Conservation (phyloP, 768 basidiomycete species). For the Boletales sp. region DNA sequence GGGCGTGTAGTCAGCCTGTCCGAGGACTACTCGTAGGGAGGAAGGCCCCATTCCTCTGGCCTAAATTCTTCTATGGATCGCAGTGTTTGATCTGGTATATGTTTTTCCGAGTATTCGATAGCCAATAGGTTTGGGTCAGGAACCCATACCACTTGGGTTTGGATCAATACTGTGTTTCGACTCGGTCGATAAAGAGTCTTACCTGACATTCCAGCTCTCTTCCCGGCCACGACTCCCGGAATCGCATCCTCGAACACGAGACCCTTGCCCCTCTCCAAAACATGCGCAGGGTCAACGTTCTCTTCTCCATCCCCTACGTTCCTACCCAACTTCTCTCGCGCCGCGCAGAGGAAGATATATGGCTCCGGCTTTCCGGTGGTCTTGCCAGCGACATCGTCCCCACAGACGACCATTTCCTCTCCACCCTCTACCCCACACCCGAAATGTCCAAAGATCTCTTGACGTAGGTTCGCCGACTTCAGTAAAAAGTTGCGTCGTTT, state of each 20-base stretch:
- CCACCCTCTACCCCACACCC: constrained; percentile 16
- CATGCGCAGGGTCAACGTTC: constrained; percentile 32
- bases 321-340: constrained; percentile 52
- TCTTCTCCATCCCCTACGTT: constrained; percentile 50
- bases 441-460: constrained; percentile 47
- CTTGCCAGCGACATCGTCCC: constrained; percentile 56
- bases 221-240: constrained; percentile 74
- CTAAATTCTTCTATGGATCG: constrained; percentile 65
- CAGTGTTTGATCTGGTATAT: constrained; percentile 57
- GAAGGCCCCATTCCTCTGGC: constrained; percentile 84
- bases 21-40: constrained; percentile 47
- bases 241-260: constrained; percentile 83
- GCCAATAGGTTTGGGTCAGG: constrained; percentile 68
- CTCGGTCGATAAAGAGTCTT: constrained; percentile 11
- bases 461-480: constrained; percentile 62
- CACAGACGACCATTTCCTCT: constrained; percentile 62
- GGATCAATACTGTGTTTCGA: constrained; percentile 2
- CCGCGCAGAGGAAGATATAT: constrained; percentile 77
- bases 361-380: constrained; percentile 76
- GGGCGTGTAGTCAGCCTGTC: too few species aligned
- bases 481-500: constrained; percentile 58
- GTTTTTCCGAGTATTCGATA: constrained; percentile 43
- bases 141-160: constrained; percentile 70
- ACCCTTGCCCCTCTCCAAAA: constrained; percentile 53
- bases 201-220: constrained; percentile 87